Percentiles rank a stretch among this genome's conserved stretches.
Evolutionary conservation across 768 basidiomycete genomes (phyloP).

Genomic region (Boletellus emodensis): DNA sequence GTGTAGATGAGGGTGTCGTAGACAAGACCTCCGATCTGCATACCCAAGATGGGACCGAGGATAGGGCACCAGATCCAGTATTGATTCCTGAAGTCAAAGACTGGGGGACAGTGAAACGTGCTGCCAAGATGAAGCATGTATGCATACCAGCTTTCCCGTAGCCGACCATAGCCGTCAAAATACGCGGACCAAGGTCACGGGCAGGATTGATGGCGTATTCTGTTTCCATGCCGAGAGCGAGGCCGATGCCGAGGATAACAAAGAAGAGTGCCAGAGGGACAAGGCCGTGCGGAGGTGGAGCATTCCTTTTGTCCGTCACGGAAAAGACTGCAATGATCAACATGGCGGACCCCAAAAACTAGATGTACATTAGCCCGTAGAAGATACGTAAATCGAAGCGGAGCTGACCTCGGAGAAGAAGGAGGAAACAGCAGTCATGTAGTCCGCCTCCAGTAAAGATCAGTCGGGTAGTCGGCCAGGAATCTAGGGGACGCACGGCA

Average conservation of each 20-base stretch:
- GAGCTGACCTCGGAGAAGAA: conserved; percentile 44
- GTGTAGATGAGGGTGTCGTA: conserved; percentile 60
- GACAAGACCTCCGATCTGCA: conserved; percentile 46
- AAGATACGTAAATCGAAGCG: not conserved
- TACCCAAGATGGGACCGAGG: conserved; percentile 57
- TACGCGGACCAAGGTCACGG: conserved; percentile 66
- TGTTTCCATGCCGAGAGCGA: conserved; percentile 60
- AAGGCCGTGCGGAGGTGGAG: conserved; percentile 45
- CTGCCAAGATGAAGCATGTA: conserved; percentile 15
- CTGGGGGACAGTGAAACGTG: conserved; percentile 2
- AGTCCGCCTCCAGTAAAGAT: conserved; percentile 32
- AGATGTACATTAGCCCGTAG: not conserved
- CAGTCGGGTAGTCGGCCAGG: conserved; percentile 1
- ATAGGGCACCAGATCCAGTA: conserved; percentile 75
- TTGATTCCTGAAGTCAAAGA: conserved; percentile 41
- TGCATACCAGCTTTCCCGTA: conserved; percentile 49
- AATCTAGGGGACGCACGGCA: conserved; percentile 38
- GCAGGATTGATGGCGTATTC: conserved; percentile 68
- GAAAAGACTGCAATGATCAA: conserved; percentile 53
- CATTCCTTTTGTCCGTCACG: conserved; percentile 50
- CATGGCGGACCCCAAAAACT: conserved; percentile 56
- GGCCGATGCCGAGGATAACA: conserved; percentile 54
- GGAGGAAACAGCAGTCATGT: conserved; percentile 40
- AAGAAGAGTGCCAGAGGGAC: conserved; percentile 55
- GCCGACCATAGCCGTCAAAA: conserved; percentile 71